Base-by-base conservation (phyloP, 179 eudicot species). In the Monotropa hypopitys region DNA sequence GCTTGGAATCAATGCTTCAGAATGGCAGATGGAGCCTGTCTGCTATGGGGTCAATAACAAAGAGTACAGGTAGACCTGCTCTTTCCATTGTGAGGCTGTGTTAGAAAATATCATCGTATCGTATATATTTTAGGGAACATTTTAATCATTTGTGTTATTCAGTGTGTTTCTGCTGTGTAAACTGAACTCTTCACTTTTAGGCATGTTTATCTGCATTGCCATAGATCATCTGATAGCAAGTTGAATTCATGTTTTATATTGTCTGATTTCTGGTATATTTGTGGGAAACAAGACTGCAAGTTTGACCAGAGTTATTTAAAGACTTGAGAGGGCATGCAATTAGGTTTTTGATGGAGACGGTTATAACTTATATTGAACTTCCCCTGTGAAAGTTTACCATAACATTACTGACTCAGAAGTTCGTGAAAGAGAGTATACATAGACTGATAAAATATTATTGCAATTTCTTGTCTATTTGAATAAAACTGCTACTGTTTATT, bases 21-120 rank as follows among this genome's bases (percentile, higher is more conserved):
- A 82, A 69, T 78, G 83, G 86, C 89, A 84, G 83, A 77, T 84
- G 75, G 84, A 86, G 66, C 79, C 84, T 53, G 61, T 56, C 21
- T 62, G 84, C 46, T 84, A 81, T 68, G 87, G 82, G 77, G 80
- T 81, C 18, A 76, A 77, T 72, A 80, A 71, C 77, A 87, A 84
- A 63, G 87, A 83, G 15, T 83, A 76, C 78, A 87, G 89, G 89
- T 83, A 84, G 21, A 72, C 78, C 13, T 62, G 43, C 38, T 53
- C 42, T 26, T 40, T 50, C 61, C 78, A 65, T 50, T 13, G 35
- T 45, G 54, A 76, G 28, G 18, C 12, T 42, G 30, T 69, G 75
- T 20, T 68, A 47, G 1, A 33, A 38, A n/a, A 20, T 28, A 40
- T 20, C 53, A 5, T 23, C 30, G 7, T 2, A 28, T 15, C 54